Evolutionary conservation across 768 basidiomycete genomes (phyloP), one percentile per base, ranked within the genome.

Genomic region (Lactarius tabidus): DNA sequence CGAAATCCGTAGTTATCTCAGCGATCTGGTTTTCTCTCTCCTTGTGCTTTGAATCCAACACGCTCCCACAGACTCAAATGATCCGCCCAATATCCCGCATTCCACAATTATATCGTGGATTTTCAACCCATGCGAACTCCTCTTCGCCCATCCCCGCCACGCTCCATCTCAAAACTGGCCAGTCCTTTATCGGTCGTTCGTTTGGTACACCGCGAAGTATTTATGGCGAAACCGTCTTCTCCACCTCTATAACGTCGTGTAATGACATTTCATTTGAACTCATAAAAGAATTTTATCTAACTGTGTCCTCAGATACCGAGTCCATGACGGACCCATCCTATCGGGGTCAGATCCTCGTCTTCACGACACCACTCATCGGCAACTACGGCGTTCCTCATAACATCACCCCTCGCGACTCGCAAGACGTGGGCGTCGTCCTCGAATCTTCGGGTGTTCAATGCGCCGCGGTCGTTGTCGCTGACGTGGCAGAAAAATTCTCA

Each of bases 321-420:
- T 97, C 94, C 9, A 98, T 99, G 97, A 99, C 97, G 41, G 97
- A 99, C 75, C 97, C 97, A 8, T 98, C 97, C 9, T 98, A 99
- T 77, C 91, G 93, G 38, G 90, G 93, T 58, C 97, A 99, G 77
- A 96, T 99, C 73, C 85, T 99, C 68, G 97, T 99, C 63, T 99
- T 99, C 80, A 99, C 97, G 52, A 90, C 95, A 0, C 97, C 97
- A 12, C 85, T 99, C 77, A 97, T 99, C 69, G 97, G 97, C 45
- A 99, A 99, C 77, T 99, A 99, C 73, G 97, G 97, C 60, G 94
- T 99, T 10, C 97, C 97, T 7, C 71, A 74, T 38, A 98, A 99
- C 76, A 80, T 79, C 18, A 81, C 89, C 1, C 87, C 91, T 6
- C 77, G 82, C 43, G 84, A 97, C 74, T 81, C 81, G 20, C 82